phyloP scores from a whole-genome alignment of 345 rosid species.

The Anastatica hierochuntica region DNA sequence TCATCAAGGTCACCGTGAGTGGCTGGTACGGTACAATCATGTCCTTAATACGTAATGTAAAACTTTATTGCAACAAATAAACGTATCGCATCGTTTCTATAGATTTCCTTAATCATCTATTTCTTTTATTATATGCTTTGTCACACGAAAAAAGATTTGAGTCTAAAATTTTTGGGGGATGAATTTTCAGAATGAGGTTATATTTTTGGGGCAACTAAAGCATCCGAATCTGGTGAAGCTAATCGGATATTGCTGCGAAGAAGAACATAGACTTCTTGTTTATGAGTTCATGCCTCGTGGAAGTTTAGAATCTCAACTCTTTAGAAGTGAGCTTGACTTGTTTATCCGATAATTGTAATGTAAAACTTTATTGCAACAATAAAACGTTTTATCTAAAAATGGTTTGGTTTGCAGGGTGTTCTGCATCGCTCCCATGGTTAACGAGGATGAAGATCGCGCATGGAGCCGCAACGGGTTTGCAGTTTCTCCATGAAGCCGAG shows the following conservation, averaged over 20 bases:
- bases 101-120: neutral
- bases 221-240: slow-evolving; percentile 77
- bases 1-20: slow-evolving; percentile 75
- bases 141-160: too few relatives aligned
- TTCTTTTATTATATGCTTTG: too few relatives aligned
- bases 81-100: too few relatives aligned
- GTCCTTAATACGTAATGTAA: too few relatives aligned
- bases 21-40: slow-evolving; percentile 57
- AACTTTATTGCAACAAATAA: too few relatives aligned
- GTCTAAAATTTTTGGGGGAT: neutral
- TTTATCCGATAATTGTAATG: too few relatives aligned
- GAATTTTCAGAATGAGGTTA: slow-evolving; percentile 57
- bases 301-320: slow-evolving; percentile 80
- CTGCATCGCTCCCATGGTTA: neutral
- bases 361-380: too few relatives aligned
- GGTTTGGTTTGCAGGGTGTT: neutral
- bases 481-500: neutral
- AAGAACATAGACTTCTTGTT: slow-evolving; percentile 66
- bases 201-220: slow-evolving; percentile 67
- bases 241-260: slow-evolving; percentile 73
- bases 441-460: neutral
- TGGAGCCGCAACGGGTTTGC: neutral
- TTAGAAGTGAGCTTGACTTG: slow-evolving; percentile 47
- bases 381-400: too few relatives aligned
- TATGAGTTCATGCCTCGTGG: slow-evolving; percentile 94